These are phyloP conservation scores for Microdochium bolleyi DNA, from an alignment of 2,329 filamentous ascomycete species.

Conservation along the genomic window DNA sequence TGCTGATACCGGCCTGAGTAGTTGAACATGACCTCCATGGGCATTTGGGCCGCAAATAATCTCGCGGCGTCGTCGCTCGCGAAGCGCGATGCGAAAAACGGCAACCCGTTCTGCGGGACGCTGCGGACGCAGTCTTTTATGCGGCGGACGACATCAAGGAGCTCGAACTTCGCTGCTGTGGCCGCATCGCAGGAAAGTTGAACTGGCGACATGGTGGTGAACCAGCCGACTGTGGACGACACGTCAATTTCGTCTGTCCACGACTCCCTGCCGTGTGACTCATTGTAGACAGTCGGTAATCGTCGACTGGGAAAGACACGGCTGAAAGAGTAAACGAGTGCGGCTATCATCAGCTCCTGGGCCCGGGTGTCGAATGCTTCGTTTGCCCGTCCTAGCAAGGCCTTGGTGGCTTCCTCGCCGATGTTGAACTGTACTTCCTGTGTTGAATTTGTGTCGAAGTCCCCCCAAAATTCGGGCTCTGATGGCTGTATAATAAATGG, in stretches of 20 bases:
- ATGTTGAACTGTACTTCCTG: conserved; percentile 1
- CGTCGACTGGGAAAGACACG: conserved; percentile 7
- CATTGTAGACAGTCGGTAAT: conserved; percentile 11
- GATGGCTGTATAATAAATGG: not conserved
- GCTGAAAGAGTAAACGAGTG: conserved; percentile 10
- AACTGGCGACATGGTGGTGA: conserved; percentile 11
- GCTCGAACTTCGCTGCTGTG: not conserved
- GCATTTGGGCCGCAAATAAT: not conserved
- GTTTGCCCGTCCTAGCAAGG: not conserved
- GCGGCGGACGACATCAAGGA: not conserved
- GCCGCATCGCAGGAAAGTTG: not conserved
- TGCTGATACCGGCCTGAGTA: not conserved
- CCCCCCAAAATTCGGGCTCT: not conserved
- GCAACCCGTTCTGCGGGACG: not conserved
- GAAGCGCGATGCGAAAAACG: not conserved
- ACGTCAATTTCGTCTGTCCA: conserved; percentile 9
- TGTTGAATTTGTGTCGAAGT: not conserved
- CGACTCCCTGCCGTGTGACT: conserved; percentile 14
- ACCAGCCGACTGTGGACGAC: conserved; percentile 14
- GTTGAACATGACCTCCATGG: not conserved
- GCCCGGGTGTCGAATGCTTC: conserved; percentile 7
- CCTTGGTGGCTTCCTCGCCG: conserved; percentile 1
- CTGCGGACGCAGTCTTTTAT: conserved; percentile 21
- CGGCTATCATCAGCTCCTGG: conserved; percentile 13
- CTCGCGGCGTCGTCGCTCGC: not conserved